Conservation (phyloP, 2,329 filamentous ascomycete genomes). For the Nannizzia gypsea region DNA sequence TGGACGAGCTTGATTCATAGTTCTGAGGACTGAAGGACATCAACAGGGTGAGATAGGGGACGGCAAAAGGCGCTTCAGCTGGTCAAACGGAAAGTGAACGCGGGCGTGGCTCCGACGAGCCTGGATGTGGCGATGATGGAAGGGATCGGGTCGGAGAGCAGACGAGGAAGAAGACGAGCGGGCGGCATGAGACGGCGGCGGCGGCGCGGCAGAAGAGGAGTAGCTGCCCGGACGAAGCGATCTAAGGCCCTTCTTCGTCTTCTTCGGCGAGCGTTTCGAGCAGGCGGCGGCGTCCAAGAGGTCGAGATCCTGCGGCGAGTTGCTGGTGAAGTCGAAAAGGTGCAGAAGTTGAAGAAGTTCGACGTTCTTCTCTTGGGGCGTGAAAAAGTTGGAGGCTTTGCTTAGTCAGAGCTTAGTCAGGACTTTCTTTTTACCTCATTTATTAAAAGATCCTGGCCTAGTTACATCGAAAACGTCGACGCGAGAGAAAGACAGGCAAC, state of each 20-base stretch:
- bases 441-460: too few relatives aligned
- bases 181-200: conserved; percentile 1
- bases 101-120: conserved; percentile 4
- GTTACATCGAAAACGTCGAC: too few relatives aligned
- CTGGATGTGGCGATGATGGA: conserved; percentile 4
- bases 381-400: neutral
- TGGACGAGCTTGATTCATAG: conserved; percentile 37
- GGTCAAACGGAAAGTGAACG: conserved; percentile 9
- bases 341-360: too few relatives aligned
- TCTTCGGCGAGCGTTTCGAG: neutral
- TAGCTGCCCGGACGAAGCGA: neutral
- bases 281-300: neutral
- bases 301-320: conserved; percentile 1
- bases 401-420: neutral
- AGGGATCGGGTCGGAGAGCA: neutral
- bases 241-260: neutral
- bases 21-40: conserved; percentile 40
- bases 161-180: neutral
- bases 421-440: neutral
- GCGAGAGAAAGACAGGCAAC: neutral
- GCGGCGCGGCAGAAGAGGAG: neutral
- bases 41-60: conserved; percentile 32
- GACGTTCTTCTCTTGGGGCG: too few relatives aligned
- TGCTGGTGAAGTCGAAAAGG: neutral
- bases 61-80: conserved; percentile 7